Evolutionary conservation across 1,284 basidiomycete species (phyloP), one percentile per base, ranked within the genome.

Genomic region (Cystobasidiaceae sp.): DNA sequence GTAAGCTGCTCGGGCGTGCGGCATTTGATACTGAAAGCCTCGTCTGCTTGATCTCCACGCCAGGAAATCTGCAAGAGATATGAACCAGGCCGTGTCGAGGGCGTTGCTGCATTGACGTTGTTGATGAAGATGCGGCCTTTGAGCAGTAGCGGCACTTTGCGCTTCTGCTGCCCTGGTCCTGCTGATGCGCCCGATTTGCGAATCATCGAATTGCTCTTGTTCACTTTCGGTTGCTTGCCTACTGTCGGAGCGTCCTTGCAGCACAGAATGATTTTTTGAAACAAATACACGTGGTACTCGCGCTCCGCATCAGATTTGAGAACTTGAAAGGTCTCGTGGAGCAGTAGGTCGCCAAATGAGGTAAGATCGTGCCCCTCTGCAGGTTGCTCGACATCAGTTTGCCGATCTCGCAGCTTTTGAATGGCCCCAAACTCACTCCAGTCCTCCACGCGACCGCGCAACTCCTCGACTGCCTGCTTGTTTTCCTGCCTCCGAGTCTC

Each of bases 111-210:
- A 0, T 90, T 93, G 48, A 98, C 92, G 73, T 98, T 99, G 72
- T 92, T 93, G 72, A 97, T 82, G 78, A 97, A 98, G 71, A 99
- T 98, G 34, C 96, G 85, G 1, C 96, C 96, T 75, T 99, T 99
- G 68, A 99, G 80, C 55, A 94, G 84, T 37, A 97, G 82, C 30
- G 39, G 27, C 25, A 61, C 39, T 61, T 58, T 55, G 34, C 39
- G 51, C 61, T 55, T 60, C 23, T 21, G 54, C n/a, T 32, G 25
- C 9, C 33, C 62, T 19, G 45, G n/a, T 28, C 55, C 68, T 34
- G 68, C 66, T 78, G 87, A 85, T 77, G 84, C 71, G 25, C 82
- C 78, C 25, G 79, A 82, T 41, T 70, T 65, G 44, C 71, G 70
- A 43, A 71, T 59, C 52, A 74, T 71, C 32, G 70, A 72, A 61